Evolutionary conservation across 345 rosid species (phyloP).

Genomic region (Carallia pectinifolia): DNA sequence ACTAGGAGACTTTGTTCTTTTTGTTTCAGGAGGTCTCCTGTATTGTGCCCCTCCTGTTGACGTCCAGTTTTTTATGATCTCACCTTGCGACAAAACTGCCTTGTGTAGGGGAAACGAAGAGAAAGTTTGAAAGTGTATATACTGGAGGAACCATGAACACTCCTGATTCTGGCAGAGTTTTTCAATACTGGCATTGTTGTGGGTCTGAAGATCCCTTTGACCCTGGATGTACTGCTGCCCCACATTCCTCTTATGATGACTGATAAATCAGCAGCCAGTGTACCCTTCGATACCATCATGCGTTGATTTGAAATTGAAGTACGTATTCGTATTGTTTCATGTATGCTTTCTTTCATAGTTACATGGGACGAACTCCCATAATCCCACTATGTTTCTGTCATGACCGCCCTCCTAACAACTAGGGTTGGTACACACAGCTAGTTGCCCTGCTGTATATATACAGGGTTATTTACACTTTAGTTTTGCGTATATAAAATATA

Average conservation of each 20-base stretch:
- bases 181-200: slow-evolving; percentile 95
- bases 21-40: neutral
- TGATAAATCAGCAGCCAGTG: slow-evolving; percentile 24
- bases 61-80: neutral
- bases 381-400: too few relatives aligned
- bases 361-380: too few relatives aligned
- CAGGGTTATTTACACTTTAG: neutral
- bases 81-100: neutral
- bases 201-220: slow-evolving; percentile 89
- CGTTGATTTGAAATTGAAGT: too few relatives aligned
- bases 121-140: slow-evolving; percentile 89
- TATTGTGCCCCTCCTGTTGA: neutral
- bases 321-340: too few relatives aligned
- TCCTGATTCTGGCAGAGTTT: slow-evolving; percentile 65
- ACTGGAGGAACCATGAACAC: slow-evolving; percentile 80
- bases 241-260: slow-evolving; percentile 81
- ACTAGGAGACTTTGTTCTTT: neutral
- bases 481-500: neutral
- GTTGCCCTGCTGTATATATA: too few relatives aligned
- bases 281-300: neutral
- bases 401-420: too few relatives aligned
- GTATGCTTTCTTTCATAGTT: too few relatives aligned
- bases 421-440: too few relatives aligned
- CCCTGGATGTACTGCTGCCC: slow-evolving; percentile 82
- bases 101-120: slow-evolving; percentile 78